Conservation (phyloP, 1,284 basidiomycete species). For the Heimioporus retisporus region DNA sequence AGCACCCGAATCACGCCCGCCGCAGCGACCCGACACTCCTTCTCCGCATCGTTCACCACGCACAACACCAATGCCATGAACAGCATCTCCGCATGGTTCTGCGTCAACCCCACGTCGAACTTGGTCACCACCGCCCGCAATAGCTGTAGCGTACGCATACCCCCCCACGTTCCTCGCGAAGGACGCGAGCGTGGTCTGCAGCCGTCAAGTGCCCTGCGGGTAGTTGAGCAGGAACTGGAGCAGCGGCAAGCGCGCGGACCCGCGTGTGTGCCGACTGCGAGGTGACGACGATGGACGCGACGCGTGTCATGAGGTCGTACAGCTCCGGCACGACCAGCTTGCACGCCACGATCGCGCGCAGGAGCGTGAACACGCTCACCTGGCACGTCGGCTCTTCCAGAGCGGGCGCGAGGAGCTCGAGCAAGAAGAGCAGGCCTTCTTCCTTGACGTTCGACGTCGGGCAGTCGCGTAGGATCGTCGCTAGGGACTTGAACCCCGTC, state of each 20-base stretch:
- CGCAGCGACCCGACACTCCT: slow-evolving; percentile 91
- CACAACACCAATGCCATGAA: slow-evolving; percentile 96
- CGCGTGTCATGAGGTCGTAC: slow-evolving; percentile 97
- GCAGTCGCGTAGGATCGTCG: slow-evolving; percentile 89
- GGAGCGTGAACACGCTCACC: slow-evolving; percentile 87
- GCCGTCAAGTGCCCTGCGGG: slow-evolving; percentile 94
- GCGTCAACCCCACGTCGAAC: slow-evolving; percentile 83
- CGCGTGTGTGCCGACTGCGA: slow-evolving; percentile 94
- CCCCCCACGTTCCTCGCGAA: slow-evolving; percentile 94
- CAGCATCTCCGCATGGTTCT: slow-evolving; percentile 90
- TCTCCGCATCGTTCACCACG: slow-evolving; percentile 93
- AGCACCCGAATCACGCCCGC: slow-evolving; percentile 86
- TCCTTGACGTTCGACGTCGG: slow-evolving; percentile 87
- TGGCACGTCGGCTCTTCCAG: slow-evolving; percentile 96
- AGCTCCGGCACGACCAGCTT: slow-evolving; percentile 97
- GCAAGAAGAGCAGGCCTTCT: slow-evolving; percentile 88
- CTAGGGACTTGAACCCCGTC: slow-evolving; percentile 89
- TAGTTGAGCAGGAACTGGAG: slow-evolving; percentile 98
- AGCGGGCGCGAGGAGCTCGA: slow-evolving; percentile 90
- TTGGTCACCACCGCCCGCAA: slow-evolving; percentile 88
- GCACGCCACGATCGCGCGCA: slow-evolving; percentile 93
- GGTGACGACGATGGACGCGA: slow-evolving; percentile 96
- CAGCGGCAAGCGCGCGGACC: slow-evolving; percentile 89
- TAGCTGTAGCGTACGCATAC: slow-evolving; percentile 96
- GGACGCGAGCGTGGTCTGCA: slow-evolving; percentile 92